phyloP scores from a whole-genome alignment of 2,329 filamentous ascomycete species.

The Microthyrium microscopicum region DNA sequence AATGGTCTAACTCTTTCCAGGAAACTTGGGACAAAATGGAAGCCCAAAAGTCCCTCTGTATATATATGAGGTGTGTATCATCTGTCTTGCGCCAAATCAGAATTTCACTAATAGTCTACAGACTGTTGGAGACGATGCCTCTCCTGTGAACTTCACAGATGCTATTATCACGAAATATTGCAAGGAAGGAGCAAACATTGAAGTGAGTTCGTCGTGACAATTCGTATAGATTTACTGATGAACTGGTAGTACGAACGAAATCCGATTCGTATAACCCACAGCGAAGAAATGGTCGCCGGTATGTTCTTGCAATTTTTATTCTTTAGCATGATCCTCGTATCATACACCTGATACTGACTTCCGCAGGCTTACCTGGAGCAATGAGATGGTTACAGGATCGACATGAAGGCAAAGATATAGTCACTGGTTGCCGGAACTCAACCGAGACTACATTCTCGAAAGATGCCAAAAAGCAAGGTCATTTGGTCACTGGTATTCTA shows the following conservation, averaged over 20 bases:
- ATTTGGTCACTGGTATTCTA: background rate
- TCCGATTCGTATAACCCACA: conserved; percentile 2
- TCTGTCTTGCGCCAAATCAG: background rate
- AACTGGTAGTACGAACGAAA: conserved; percentile 3
- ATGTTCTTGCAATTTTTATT: too few species aligned
- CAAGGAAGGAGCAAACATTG: conserved; percentile 1
- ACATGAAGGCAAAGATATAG: background rate
- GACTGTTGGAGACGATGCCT: conserved; percentile 5
- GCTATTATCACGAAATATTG: conserved; percentile 3
- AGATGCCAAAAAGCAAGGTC: too few species aligned
- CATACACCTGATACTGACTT: background rate
- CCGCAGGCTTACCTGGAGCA: conserved; percentile 4
- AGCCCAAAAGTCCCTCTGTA: conserved; percentile 5
- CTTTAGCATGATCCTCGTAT: background rate
- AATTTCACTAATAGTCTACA: background rate
- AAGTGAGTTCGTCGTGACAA: background rate
- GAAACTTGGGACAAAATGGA: background rate
- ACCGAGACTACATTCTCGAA: conserved; percentile 10
- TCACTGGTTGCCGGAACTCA: conserved; percentile 10
- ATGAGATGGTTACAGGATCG: conserved; percentile 4
- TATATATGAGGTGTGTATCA: conserved; percentile 3
- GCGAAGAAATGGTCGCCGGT: conserved; percentile 2
- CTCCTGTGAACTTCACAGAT: conserved; percentile 3
- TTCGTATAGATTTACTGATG: background rate
- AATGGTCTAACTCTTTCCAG: conserved; percentile 1